Base-by-base conservation (phyloP, 1,284 basidiomycete species). In the Neolentinus lepideus region DNA sequence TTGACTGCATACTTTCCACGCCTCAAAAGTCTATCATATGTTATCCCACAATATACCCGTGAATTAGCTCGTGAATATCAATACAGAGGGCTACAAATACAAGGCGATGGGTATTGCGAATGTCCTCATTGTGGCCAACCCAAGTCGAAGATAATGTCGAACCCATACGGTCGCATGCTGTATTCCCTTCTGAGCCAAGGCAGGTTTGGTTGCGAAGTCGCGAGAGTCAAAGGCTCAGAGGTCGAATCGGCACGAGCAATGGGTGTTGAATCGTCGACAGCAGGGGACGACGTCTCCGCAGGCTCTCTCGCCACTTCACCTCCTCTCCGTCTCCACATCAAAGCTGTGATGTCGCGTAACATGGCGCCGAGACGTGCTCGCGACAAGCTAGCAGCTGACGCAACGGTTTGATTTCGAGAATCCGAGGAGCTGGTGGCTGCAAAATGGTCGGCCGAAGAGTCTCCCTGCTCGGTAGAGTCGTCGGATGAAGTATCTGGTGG, bases 131-230 rank as follows among this genome's bases (percentile, higher is more conserved):
- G 22, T 27, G 78, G 74, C 85, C 86, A 89, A 46, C 83, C 74
- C 64, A 90, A 82, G 65, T 91, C 89, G 51, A 91, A 55, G 24
- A 89, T 71, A 57, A 91, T 70, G 38, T 81, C 81, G 46, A 90
- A 71, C 9, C 89, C 89, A 67, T 85, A 83, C n/a, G 78, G 75
- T 29, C 81, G 78, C 59, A 91, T 67, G 64, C 90, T 86, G 62
- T 88, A 83, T 64, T 86, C 81, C 59, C 71, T 73, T 16, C 80
- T 79, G 3, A 78, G 59, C 56, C 74, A 61, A 1, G 72, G 67
- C 38, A n/a, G 69, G 58, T 21, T 60, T 35, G 25, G 43, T 21
- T 29, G 19, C 4, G 16, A 24, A 36, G n/a, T 47, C 36, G 36
- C 10, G n/a, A 50, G 24, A 16, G 4, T 50, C 47, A 6, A 26